These are phyloP conservation scores for Adansonia gregorii DNA, from an alignment of 441 rosid species.

Conservation along the genomic window DNA sequence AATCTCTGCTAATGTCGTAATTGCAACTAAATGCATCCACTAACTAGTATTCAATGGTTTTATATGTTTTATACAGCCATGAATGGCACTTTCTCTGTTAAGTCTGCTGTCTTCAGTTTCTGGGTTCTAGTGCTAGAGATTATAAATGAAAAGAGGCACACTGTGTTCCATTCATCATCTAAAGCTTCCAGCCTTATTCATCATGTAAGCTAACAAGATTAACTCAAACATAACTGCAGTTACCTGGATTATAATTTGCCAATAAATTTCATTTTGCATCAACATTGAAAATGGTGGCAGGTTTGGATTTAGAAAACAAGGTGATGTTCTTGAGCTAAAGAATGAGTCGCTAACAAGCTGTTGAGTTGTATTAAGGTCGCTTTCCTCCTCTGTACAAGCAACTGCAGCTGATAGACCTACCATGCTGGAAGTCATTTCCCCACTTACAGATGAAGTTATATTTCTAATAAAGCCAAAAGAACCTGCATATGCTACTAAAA, in stretches of 20 bases:
- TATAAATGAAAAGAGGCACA: background rate
- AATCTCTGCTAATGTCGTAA: background rate
- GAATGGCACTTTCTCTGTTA: conserved; percentile 1
- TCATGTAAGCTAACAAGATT: background rate
- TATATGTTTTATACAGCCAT: background rate
- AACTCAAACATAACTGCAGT: background rate
- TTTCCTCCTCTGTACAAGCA: background rate
- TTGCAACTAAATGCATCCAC: background rate
- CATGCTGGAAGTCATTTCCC: background rate
- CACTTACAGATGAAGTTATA: background rate
- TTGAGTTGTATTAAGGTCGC: background rate
- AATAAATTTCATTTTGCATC: background rate
- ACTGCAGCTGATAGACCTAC: background rate
- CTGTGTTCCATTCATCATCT: background rate
- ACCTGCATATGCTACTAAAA: background rate
- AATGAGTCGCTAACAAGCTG: background rate
- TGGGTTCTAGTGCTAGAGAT: background rate
- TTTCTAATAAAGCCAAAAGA: background rate
- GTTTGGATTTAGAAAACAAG: background rate
- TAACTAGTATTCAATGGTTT: background rate
- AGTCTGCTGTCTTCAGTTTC: conserved; percentile 5
- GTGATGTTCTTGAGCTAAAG: background rate
- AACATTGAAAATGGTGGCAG: background rate
- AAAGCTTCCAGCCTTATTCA: no score
- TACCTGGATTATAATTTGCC: background rate